Evolutionary conservation across 2,329 filamentous ascomycete genomes (phyloP), one percentile per base, ranked within the genome.

Genomic region (Fusarium praegraminearum): DNA sequence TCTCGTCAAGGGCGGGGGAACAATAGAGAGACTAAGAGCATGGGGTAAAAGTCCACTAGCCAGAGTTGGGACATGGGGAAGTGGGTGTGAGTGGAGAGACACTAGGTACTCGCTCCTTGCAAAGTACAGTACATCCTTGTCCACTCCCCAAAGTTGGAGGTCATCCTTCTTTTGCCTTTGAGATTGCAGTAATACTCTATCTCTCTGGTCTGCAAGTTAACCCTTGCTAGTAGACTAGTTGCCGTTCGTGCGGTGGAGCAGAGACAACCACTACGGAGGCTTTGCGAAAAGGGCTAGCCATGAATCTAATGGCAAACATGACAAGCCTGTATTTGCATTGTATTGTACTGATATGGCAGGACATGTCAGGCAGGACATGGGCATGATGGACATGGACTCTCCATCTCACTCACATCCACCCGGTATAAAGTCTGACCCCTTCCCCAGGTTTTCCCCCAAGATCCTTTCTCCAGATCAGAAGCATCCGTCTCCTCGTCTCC

Each of bases 161-260:
- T 32, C 41, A 53, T 53, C 33, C 49, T 50, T 15, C 24, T 24
- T 28, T 32, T 20, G 33, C 26, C 40, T 35, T 51, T 32, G 35
- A 65, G 60, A 65, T 65, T 52, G 36, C 36, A 40, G 36, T 22
- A 26, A 57, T 44, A 68, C 66, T 59, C 53, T 66, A 52, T 59
- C 50, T 47, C 28, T 49, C 30, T 45, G 30, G 44, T 36, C 50
- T 53, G 22, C 52, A 59, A 45, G 47, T 38, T 38, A 18, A 69
- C 45, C 67, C 67, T 54, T 70, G 67, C 67, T 71, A 71, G 64
- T 55, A 64, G 57, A 55, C 67, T 71, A 71, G 64, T 55, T 71
- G 65, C 65, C 69, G 69, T 71, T 71, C 62, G 69, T 57, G 69
- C 69, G 69, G 62, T 55, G 58, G 53, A 69, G 40, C 46, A 47